A percentile compares a stretch with the other conserved stretches of the same genome.
phyloP scores from a whole-genome alignment of 805 yeast genomes.

The Teunomyces panamensis region DNA sequence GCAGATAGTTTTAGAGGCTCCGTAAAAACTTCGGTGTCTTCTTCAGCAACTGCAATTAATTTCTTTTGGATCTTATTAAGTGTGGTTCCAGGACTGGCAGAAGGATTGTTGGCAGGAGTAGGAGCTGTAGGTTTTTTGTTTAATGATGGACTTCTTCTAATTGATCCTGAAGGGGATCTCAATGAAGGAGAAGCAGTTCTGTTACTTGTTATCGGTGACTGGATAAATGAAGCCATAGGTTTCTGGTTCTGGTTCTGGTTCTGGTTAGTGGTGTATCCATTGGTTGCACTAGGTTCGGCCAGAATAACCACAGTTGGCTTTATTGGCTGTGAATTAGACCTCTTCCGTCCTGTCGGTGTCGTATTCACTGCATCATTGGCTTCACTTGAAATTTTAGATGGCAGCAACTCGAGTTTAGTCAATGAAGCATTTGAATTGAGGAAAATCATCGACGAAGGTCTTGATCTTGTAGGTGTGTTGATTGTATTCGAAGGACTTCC shows the following conservation, averaged over 20 bases:
- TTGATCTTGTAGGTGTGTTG: slow-evolving; percentile 6
- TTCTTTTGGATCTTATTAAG: slow-evolving; percentile 13
- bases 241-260: too few relatives aligned
- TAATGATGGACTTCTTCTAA: slow-evolving; percentile 11
- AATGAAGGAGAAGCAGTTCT: slow-evolving; percentile 9
- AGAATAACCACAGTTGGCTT: not conserved
- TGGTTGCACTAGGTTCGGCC: slow-evolving; percentile 15
- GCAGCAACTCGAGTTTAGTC: slow-evolving; percentile 10
- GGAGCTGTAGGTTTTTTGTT: slow-evolving; percentile 5
- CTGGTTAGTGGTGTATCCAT: slow-evolving; percentile 11
- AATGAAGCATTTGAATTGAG: slow-evolving; percentile 16
- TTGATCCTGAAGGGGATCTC: slow-evolving; percentile 20
- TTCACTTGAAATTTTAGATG: not conserved
- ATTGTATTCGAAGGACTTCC: not conserved
- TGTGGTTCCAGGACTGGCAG: slow-evolving; percentile 6
- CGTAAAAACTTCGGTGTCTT: slow-evolving; percentile 8
- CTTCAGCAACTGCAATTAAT: slow-evolving; percentile 19
- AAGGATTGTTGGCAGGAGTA: not conserved
- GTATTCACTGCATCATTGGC: slow-evolving; percentile 5
- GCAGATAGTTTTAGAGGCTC: slow-evolving; percentile 26
- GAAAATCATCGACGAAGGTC: slow-evolving; percentile 29
- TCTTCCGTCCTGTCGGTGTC: slow-evolving; percentile 21
- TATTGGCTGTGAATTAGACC: slow-evolving; percentile 38
- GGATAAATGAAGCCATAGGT: too few relatives aligned
- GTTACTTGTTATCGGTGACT: not conserved